Evolutionary conservation across 1,139 yeast genomes (phyloP).

Genomic region (Taiozyma sp.): DNA sequence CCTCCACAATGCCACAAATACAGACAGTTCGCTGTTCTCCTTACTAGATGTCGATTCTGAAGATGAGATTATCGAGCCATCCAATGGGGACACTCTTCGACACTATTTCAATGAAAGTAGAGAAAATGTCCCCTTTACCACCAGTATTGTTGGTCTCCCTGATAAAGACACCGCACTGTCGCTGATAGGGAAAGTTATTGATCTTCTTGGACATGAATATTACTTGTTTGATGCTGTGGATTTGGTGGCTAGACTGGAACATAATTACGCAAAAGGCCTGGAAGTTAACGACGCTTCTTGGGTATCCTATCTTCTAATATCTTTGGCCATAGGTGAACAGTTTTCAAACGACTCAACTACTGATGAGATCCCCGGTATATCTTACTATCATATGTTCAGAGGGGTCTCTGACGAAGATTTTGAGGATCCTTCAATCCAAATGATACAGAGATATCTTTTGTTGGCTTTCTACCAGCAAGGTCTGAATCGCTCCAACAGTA

Average conservation of each 20-base stretch:
- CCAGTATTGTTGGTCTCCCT: conserved; percentile 26
- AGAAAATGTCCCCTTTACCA: neutral
- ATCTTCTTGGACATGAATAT: conserved; percentile 36
- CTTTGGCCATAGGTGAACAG: conserved; percentile 30
- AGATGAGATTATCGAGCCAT: conserved; percentile 9
- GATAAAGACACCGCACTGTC: conserved; percentile 27
- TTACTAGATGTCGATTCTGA: conserved; percentile 19
- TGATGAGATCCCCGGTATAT: conserved; percentile 26
- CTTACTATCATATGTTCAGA: conserved; percentile 34
- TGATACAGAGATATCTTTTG: conserved; percentile 41
- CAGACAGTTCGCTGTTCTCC: conserved; percentile 27
- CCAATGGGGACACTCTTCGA: conserved; percentile 4
- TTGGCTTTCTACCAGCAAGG: conserved; percentile 45
- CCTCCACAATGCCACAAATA: conserved; percentile 28
- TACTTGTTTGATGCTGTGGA: conserved; percentile 31
- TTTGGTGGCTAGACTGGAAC: conserved; percentile 25
- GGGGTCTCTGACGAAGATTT: conserved; percentile 36
- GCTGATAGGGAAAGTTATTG: conserved; percentile 30
- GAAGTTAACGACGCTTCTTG: conserved; percentile 23
- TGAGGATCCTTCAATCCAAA: conserved; percentile 35
- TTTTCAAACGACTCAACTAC: conserved; percentile 24
- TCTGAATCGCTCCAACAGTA: conserved; percentile 42
- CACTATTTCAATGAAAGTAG: conserved; percentile 5
- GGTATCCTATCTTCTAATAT: conserved; percentile 24
- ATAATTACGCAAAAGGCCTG: conserved; percentile 26